A percentile compares a stretch with the other conserved stretches of the same genome.
phyloP scores from a whole-genome alignment of 1,139 yeast species.

The Diutina mesorugosa region DNA sequence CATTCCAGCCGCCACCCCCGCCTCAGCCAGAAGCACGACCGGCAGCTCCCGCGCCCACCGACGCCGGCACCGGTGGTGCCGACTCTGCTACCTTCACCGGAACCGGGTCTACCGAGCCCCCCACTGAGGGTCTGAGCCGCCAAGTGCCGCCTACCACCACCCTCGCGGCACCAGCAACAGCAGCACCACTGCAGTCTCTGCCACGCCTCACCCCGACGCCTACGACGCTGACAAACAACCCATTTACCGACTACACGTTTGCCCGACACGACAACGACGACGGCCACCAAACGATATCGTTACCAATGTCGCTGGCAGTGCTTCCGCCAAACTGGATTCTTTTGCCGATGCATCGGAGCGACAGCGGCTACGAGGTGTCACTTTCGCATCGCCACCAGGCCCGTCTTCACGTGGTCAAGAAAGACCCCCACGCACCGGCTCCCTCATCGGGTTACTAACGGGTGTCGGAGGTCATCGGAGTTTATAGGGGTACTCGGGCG shows the following conservation, averaged over 20 bases:
- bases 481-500: too few species aligned
- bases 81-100: background rate
- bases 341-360: slow-evolving; percentile 12
- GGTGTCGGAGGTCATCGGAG: background rate
- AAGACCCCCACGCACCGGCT: background rate
- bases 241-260: background rate
- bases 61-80: background rate
- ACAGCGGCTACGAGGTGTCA: slow-evolving; percentile 11
- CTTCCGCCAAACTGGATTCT: slow-evolving; percentile 25
- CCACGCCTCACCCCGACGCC: slow-evolving; percentile 2
- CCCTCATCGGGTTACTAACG: background rate
- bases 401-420: background rate
- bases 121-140: background rate
- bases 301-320: slow-evolving; percentile 14
- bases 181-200: background rate
- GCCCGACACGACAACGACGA: too few species aligned
- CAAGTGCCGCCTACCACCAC: background rate
- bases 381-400: slow-evolving; percentile 6
- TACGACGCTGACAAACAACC: background rate
- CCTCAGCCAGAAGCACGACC: slow-evolving; percentile 4
- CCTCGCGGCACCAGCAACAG: background rate
- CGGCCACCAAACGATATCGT: slow-evolving; percentile 10
- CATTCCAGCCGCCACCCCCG: slow-evolving; percentile 2
- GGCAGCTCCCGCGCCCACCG: background rate
- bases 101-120: background rate